These are phyloP conservation scores for Dichomitus squalens DNA, from an alignment of 1,284 basidiomycete species.

Conservation along the genomic window DNA sequence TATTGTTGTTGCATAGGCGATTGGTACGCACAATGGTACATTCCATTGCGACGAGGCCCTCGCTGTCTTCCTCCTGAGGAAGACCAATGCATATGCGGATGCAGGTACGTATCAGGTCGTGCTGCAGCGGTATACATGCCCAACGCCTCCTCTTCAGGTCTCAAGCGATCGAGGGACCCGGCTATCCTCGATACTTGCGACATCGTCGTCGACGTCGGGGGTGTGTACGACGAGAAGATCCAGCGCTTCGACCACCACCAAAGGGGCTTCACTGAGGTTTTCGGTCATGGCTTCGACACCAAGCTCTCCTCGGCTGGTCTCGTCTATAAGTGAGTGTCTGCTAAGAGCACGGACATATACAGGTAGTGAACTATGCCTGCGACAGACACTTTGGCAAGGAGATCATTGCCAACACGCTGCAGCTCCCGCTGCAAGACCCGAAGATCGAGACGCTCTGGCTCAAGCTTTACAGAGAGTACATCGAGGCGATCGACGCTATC, in stretches of 20 bases:
- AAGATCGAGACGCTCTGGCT: constrained; percentile 81
- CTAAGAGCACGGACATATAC: neutral
- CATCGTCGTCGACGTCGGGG: constrained; percentile 98
- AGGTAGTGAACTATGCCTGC: neutral
- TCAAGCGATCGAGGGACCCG: constrained; percentile 85
- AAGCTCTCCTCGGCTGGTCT: constrained; percentile 95
- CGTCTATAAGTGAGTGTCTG: constrained; percentile 80
- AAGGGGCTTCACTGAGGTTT: constrained; percentile 88
- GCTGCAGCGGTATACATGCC: neutral
- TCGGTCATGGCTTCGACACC: constrained; percentile 83
- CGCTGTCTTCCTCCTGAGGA: constrained; percentile 88
- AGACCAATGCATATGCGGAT: constrained; percentile 75
- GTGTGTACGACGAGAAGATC: constrained; percentile 80
- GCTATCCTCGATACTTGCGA: constrained; percentile 81
- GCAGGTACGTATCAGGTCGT: constrained; percentile 53
- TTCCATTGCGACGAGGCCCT: constrained; percentile 98
- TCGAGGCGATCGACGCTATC: constrained; percentile 94
- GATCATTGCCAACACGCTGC: constrained; percentile 73
- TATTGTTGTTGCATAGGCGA: constrained; percentile 47
- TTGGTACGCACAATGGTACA: constrained; percentile 94
- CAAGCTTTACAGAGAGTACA: constrained; percentile 93
- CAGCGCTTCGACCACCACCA: constrained; percentile 97
- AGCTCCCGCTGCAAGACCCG: constrained; percentile 54
- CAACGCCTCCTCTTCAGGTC: constrained; percentile 43
- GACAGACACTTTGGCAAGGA: constrained; percentile 90